Base-by-base conservation (phyloP, 805 yeast genomes). In the Yamadazyma sp. region DNA sequence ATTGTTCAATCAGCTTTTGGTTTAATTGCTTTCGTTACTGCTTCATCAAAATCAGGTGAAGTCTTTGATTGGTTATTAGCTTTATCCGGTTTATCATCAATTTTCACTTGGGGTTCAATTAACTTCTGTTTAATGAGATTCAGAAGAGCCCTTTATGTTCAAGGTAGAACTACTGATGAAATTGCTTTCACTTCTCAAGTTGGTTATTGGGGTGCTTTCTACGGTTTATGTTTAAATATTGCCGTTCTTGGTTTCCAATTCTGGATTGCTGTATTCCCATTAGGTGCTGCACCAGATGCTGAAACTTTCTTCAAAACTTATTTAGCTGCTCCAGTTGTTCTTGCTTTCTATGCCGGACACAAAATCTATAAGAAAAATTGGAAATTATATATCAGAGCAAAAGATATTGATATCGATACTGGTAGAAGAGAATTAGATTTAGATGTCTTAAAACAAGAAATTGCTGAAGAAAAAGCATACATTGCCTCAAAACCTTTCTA, bases 241-340 rank as follows among this genome's bases (percentile, higher is more conserved):
- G 56, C 82, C 37, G 79, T 86, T 43, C 65, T 87, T 40, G 63
- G 75, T 38, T 86, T 88, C 20, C 89, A 84, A 62, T 84, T 86
- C 69, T 86, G 91, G 86, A 70, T 81, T 39, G 89, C 93, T 5
- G 62, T 83, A 27, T 85, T 70, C 70, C 95, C 95, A 36, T 52
- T 78, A 30, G 77, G 78, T 10, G 65, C 40, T 5, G 30, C 58
- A 7, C 67, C 62, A 52, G 38, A 39, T 37, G 84, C 86, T 7
- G 49, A 58, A 25, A 60, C 48, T 29, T 86, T 86, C 70, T 86
- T 86, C 68, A 63, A 72, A 52, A 64, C 76, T 17, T 85, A 80
- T 58, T 64, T 86, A 48, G 76, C 86, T 9, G 68, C 71, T 39
- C 85, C 86, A 13, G 73, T 84, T 30, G 65, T 82, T 26, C 36